A percentile compares a stretch with the other conserved stretches of the same genome.
Conservation (phyloP, 2,329 filamentous ascomycete genomes). For the Cryphonectria japonica region DNA sequence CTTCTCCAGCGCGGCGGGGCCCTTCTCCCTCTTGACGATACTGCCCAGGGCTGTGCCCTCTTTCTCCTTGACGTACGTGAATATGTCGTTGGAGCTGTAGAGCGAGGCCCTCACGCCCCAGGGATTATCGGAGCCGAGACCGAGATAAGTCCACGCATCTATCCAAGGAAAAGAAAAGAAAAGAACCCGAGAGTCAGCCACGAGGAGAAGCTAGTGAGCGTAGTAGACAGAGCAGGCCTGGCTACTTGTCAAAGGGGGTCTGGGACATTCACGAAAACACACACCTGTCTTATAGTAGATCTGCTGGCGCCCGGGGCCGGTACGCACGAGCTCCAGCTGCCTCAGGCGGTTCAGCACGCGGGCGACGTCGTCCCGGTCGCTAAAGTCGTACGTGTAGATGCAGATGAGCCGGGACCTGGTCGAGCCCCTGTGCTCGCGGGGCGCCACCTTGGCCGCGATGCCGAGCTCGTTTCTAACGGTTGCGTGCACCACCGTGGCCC, state of each 20-base stretch:
- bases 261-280: constrained; percentile 34
- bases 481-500: constrained; percentile 68
- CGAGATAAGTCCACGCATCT: constrained; percentile 72
- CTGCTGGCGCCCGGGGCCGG: constrained; percentile 41
- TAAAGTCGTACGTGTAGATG: constrained; percentile 78
- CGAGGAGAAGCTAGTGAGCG: constrained; percentile 5
- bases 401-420: constrained; percentile 65
- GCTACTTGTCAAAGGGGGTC: background rate
- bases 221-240: background rate
- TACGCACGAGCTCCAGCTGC: constrained; percentile 62
- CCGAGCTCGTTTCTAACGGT: constrained; percentile 73
- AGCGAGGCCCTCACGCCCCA: constrained; percentile 66
- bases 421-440: constrained; percentile 50
- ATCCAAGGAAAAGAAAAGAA: constrained; percentile 5
- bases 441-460: constrained; percentile 72
- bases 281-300: constrained; percentile 81
- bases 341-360: constrained; percentile 67
- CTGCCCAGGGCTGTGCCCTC: constrained; percentile 5
- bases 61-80: constrained; percentile 34
- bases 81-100: constrained; percentile 52
- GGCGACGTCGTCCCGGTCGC: constrained; percentile 68
- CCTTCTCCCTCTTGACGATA: constrained; percentile 9
- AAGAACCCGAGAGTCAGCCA: constrained; percentile 9
- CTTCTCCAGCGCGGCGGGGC: background rate
- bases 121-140: constrained; percentile 62